phyloP scores from a whole-genome alignment of 768 basidiomycete genomes.

The Lentinula boryana region DNA sequence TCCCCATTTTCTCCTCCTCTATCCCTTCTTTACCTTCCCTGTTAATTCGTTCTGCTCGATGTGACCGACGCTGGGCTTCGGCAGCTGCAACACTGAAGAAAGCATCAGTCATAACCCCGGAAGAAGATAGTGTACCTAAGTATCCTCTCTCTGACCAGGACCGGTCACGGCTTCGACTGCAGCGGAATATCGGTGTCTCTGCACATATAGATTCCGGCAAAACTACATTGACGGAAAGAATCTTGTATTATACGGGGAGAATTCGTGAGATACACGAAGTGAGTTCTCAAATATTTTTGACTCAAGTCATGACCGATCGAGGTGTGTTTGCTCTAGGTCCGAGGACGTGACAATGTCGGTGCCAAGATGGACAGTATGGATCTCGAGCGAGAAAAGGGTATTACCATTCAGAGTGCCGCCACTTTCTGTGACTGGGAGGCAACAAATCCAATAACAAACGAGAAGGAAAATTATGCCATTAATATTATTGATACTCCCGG shows the following conservation, averaged over 20 bases:
- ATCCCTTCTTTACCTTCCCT: background rate
- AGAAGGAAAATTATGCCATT: constrained; percentile 80
- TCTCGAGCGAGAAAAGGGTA: constrained; percentile 96
- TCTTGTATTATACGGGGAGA: constrained; percentile 93
- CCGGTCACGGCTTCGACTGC: constrained; percentile 54
- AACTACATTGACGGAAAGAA: constrained; percentile 94
- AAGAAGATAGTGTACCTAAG: constrained; percentile 21
- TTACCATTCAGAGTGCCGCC: constrained; percentile 98
- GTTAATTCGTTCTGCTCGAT: background rate
- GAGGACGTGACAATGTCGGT: constrained; percentile 92
- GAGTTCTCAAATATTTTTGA: constrained; percentile 19
- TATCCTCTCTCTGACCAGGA: constrained; percentile 62
- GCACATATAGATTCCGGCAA: constrained; percentile 97
- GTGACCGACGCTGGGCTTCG: constrained; percentile 13
- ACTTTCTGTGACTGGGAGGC: constrained; percentile 98
- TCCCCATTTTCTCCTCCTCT: background rate
- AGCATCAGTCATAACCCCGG: background rate
- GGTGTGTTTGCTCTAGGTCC: constrained; percentile 45
- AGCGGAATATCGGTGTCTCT: constrained; percentile 95
- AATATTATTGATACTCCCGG: constrained; percentile 99
- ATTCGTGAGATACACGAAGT: constrained; percentile 97
- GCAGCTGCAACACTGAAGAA: constrained; percentile 9
- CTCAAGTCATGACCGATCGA: constrained; percentile 13
- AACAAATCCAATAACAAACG: constrained; percentile 49
- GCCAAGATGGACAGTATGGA: constrained; percentile 99